Base-by-base conservation (phyloP, 129 eudicot species). In the Solidago caesia region DNA sequence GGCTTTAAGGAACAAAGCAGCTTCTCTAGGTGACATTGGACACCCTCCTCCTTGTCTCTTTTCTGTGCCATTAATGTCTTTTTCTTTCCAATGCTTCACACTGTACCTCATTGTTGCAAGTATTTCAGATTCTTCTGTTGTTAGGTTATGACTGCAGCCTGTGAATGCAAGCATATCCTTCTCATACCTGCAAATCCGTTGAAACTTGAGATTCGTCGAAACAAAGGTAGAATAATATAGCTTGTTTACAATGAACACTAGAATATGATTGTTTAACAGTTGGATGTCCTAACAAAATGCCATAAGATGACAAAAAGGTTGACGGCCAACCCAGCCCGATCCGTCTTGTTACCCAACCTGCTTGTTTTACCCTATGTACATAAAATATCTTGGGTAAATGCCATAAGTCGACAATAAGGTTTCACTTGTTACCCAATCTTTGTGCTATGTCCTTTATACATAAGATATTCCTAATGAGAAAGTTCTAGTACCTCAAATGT, bases 91-190 rank as follows among this genome's bases (percentile, higher is more conserved):
- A 67, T 90, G 98, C 78, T 87, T 79, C 12, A 91, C 95, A 47
- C 68, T 63, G 67, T 83, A 87, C 68, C 98, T 88, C 98, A 94
- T 90, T 7, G 29, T 29, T 44, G 84, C 88, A 53, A 94, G 97
- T 59, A 88, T 91, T 80, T 82, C 76, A 4, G 91, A 77, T 83
- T 94, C 98, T 9, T 58, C 74, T 9, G 74, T 62, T 5, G 85
- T 90, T 56, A 88, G 86, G 76, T 88, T 94, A 77, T 94, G 92
- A 79, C 82, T 90, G 84, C 98, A 94, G 29, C 97, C 98, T 7
- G 98, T 94, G 81, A 94, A 94, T 10, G 98, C 89, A n/a, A 94
- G 87, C 98, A 94, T 94, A 81, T 94, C 99, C 77, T 85, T 87
- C 83, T 89, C 96, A 53, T 89, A 89, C 79, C 96, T 86, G 70